phyloP scores from a whole-genome alignment of 306 rosid genomes.

The Sechiopsis laciniata region DNA sequence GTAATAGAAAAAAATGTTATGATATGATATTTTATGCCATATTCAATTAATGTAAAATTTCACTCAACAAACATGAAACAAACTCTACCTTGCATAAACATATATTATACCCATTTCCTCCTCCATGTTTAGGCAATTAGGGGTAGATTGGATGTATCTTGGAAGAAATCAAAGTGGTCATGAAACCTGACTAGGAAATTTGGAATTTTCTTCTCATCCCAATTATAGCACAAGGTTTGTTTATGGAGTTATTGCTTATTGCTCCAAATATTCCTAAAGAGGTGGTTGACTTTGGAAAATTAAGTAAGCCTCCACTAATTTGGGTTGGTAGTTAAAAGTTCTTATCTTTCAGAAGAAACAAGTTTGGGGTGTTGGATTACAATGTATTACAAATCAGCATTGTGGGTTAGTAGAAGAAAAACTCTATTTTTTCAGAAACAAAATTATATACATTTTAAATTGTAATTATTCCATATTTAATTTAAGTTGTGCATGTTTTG shows the following conservation, averaged over 20 bases:
- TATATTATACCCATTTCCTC: background rate
- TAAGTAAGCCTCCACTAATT: background rate
- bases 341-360: background rate
- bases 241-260: background rate
- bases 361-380: background rate
- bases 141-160: constrained; percentile 10
- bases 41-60: no score
- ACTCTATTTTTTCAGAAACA: no score
- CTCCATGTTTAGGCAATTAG: background rate
- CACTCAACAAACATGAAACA: no score
- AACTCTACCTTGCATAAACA: background rate
- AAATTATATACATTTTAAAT: no score
- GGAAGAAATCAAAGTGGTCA: background rate
- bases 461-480: no score
- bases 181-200: background rate
- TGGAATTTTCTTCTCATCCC: background rate
- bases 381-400: background rate
- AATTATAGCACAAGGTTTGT: background rate
- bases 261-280: background rate
- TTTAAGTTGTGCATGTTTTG: no score
- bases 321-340: constrained; percentile 9
- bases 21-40: no score
- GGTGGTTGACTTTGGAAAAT: constrained; percentile 13
- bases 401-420: constrained; percentile 6
- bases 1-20: no score